Evolutionary conservation across 257 asterid species (phyloP).

Genomic region (Solanum bulbocastanum): DNA sequence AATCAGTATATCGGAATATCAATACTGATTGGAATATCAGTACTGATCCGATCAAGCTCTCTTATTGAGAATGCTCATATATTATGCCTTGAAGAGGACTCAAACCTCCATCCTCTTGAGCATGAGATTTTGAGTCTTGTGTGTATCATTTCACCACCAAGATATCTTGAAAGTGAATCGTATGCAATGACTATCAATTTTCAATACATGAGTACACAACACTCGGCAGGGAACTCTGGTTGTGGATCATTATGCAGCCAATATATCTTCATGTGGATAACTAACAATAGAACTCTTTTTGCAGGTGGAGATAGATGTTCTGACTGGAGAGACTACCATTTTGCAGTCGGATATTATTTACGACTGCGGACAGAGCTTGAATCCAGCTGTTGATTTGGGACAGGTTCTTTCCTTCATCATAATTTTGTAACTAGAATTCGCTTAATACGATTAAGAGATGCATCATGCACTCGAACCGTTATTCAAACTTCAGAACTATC

Average conservation of each 20-base stretch:
- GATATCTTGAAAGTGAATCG: not conserved
- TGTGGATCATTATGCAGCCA: not conserved
- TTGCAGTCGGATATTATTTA: conserved; percentile 49
- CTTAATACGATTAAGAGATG: not conserved
- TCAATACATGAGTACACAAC: not conserved
- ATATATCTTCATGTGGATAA: not conserved
- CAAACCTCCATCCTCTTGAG: not conserved
- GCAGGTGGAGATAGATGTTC: conserved; percentile 60
- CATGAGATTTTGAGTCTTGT: not conserved
- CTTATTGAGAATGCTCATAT: not conserved
- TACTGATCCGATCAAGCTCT: not conserved
- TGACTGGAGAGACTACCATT: conserved; percentile 49
- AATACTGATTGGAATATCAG: not conserved
- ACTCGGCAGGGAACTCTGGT: not conserved
- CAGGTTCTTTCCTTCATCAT: conserved; percentile 28
- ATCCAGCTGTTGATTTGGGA: conserved; percentile 71
- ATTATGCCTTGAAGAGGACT: not conserved
- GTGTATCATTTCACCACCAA: not conserved
- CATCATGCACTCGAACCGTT: not conserved
- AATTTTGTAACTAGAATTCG: not conserved
- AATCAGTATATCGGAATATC: not conserved
- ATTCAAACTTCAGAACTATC: not conserved
- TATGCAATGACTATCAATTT: not conserved
- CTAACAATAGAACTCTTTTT: not conserved
- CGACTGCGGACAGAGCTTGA: conserved; percentile 82